Conservation (phyloP, 371 early-diverging fungal species). For the Paraphysoderma sedebokerense region DNA sequence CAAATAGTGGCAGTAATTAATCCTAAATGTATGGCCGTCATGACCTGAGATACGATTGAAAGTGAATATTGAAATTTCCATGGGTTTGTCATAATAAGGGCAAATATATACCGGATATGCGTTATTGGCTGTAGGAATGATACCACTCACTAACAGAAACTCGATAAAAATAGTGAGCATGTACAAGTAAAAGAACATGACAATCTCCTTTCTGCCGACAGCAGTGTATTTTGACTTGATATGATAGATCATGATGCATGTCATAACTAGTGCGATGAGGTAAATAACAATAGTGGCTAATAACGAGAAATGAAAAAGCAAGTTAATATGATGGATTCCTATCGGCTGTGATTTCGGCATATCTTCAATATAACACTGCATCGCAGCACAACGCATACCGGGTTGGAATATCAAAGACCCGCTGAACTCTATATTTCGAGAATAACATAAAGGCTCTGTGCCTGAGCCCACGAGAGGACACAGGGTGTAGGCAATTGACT, state of each 20-base stretch:
- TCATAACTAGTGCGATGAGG: constrained; percentile 83
- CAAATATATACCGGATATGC: constrained; percentile 58
- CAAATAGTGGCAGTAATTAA: constrained; percentile 69
- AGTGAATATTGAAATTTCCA: constrained; percentile 1
- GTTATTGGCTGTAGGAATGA: constrained; percentile 62
- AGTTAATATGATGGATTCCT: constrained; percentile 1
- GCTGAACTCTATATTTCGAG: constrained; percentile 68
- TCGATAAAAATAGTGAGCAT: constrained; percentile 66
- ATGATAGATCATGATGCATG: constrained; percentile 91
- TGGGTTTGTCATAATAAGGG: neutral
- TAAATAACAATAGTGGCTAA: constrained; percentile 70
- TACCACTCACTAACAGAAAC: constrained; percentile 67
- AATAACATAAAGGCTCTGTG: constrained; percentile 80
- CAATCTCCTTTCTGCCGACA: constrained; percentile 92
- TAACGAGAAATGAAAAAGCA: neutral
- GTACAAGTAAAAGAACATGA: constrained; percentile 92
- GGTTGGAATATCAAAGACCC: constrained; percentile 76
- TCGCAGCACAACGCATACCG: constrained; percentile 23
- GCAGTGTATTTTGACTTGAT: constrained; percentile 93
- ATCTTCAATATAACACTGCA: neutral
- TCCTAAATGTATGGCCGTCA: constrained; percentile 68
- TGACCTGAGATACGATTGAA: constrained; percentile 36
- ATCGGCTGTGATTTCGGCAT: neutral
- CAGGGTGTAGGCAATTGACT: constrained; percentile 56
- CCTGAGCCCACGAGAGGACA: constrained; percentile 80